Conservation (phyloP, 2,329 filamentous ascomycete species). For the Colletotrichum phormii region DNA sequence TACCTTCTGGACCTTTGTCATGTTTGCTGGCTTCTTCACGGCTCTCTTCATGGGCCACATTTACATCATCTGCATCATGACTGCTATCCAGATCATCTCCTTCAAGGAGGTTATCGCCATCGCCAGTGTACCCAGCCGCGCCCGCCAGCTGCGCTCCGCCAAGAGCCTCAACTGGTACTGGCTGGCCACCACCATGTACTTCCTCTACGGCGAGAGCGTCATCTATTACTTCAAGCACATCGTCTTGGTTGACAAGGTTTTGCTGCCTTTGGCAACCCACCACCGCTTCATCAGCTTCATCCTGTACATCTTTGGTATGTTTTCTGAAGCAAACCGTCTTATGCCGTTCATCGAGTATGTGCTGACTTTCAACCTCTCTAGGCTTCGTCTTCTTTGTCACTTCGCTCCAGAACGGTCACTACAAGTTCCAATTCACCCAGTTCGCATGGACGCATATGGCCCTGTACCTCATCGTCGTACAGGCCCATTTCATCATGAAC, state of each 20-base stretch:
- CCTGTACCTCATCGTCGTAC: constrained; percentile 95
- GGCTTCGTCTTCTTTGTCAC: constrained; percentile 98
- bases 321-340: neutral
- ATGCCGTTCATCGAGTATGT: neutral
- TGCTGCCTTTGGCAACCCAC: constrained; percentile 94
- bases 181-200: constrained; percentile 99
- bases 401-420: constrained; percentile 93
- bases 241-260: constrained; percentile 90
- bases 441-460: constrained; percentile 99
- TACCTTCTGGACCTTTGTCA: constrained; percentile 97
- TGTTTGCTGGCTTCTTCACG: constrained; percentile 93
- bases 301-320: constrained; percentile 93
- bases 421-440: constrained; percentile 98
- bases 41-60: constrained; percentile 96
- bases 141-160: constrained; percentile 90
- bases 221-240: constrained; percentile 99
- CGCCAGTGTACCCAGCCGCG: constrained; percentile 91
- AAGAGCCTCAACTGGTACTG: constrained; percentile 99
- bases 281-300: constrained; percentile 99
- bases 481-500: constrained; percentile 99
- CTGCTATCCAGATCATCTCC: constrained; percentile 92
- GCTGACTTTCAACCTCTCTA: constrained; percentile 51
- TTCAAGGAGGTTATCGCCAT: constrained; percentile 99
- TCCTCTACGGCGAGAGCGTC: constrained; percentile 97
- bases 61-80: constrained; percentile 94